Evolutionary conservation across 139 green algal genomes (phyloP).

Genomic region (Chlorella sp.): DNA sequence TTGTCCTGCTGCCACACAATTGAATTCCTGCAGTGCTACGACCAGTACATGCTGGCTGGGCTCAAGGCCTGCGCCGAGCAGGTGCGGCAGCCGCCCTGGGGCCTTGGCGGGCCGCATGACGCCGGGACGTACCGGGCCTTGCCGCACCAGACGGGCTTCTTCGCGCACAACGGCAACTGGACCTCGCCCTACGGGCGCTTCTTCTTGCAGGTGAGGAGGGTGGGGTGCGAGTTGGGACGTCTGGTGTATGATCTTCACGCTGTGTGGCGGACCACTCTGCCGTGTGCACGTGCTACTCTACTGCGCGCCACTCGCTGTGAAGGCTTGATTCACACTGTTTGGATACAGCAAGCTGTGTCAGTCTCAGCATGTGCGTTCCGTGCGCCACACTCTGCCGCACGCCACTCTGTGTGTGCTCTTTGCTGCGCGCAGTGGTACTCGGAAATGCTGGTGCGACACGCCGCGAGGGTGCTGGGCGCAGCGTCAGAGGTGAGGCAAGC

Average conservation of each 20-base stretch:
- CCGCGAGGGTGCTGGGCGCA: constrained; percentile 29
- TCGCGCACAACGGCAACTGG: constrained; percentile 48
- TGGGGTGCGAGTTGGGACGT: not conserved
- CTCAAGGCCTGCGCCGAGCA: constrained; percentile 41
- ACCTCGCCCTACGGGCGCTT: constrained; percentile 47
- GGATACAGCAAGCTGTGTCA: not conserved
- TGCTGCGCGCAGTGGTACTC: constrained; percentile 42
- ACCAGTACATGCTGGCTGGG: constrained; percentile 49
- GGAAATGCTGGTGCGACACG: constrained; percentile 38
- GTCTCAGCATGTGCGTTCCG: not conserved
- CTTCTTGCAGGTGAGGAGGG: constrained; percentile 34
- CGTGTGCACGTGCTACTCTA: not conserved
- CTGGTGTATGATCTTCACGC: not conserved
- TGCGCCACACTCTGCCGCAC: not conserved
- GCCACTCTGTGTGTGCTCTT: not conserved
- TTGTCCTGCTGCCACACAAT: not conserved
- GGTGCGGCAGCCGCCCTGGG: constrained; percentile 47
- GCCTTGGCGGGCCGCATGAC: constrained; percentile 51
- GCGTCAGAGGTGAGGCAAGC: too few relatives aligned
- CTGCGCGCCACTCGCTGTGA: not conserved
- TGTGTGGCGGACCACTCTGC: not conserved
- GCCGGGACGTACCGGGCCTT: constrained; percentile 45
- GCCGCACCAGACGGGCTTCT: constrained; percentile 54
- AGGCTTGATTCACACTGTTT: not conserved
- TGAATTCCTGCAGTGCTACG: constrained; percentile 45